These are phyloP conservation scores for Barbarea vulgaris DNA, from an alignment of 345 rosid species.

Conservation along the genomic window DNA sequence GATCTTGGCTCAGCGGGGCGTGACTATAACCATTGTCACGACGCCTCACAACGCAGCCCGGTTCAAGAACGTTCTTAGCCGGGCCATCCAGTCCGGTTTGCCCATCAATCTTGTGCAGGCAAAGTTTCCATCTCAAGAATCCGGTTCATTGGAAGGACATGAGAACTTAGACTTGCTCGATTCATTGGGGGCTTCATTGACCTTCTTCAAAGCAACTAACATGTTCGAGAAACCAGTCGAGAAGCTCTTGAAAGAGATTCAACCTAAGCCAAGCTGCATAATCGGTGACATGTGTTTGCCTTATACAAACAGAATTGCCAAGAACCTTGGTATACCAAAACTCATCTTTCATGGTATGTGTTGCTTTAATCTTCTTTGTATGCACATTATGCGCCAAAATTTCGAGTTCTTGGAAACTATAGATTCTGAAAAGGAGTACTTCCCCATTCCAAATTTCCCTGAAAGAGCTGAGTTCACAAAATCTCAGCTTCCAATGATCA, in stretches of 20 bases:
- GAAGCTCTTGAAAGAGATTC: slow-evolving; percentile 41
- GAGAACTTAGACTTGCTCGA: slow-evolving; percentile 41
- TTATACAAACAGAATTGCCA: slow-evolving; percentile 45
- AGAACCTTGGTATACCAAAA: slow-evolving; percentile 50
- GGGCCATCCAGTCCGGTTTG: slow-evolving; percentile 40
- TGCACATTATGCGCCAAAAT: slow-evolving; percentile 21
- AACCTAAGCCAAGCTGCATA: slow-evolving; percentile 52
- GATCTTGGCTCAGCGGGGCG: slow-evolving; percentile 49
- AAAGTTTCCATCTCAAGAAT: slow-evolving; percentile 36
- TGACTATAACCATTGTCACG: slow-evolving; percentile 45
- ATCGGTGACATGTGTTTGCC: slow-evolving; percentile 55
- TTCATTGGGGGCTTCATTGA: not conserved
- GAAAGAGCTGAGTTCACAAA: slow-evolving; percentile 48
- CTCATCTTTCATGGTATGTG: slow-evolving; percentile 58
- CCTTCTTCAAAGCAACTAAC: slow-evolving; percentile 26
- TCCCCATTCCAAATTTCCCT: slow-evolving; percentile 48
- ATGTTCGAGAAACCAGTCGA: slow-evolving; percentile 38
- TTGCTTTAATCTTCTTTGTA: slow-evolving; percentile 51
- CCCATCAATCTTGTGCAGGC: slow-evolving; percentile 30
- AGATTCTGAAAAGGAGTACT: slow-evolving; percentile 36
- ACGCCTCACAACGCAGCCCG: slow-evolving; percentile 49
- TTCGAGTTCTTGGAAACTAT: slow-evolving; percentile 22
- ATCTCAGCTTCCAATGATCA: slow-evolving; percentile 36
- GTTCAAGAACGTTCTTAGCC: slow-evolving; percentile 29
- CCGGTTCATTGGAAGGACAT: slow-evolving; percentile 29